phyloP scores from a whole-genome alignment of 129 eudicot genomes.

The Deinandra increscens region DNA sequence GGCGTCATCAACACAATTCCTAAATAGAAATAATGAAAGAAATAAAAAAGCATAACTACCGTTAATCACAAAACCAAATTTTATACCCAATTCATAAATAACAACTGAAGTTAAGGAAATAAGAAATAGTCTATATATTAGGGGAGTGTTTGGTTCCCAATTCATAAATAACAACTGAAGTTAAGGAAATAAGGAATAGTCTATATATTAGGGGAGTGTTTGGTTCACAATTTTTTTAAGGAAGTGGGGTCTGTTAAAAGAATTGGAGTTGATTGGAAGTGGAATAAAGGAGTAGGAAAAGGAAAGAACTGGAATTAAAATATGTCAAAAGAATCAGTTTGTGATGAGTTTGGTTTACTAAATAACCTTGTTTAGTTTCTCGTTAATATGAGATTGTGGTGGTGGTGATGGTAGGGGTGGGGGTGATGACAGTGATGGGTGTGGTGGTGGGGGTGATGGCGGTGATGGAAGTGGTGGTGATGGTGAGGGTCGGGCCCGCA shows the following conservation, averaged over 20 bases:
- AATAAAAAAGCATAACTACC: conserved; percentile 5
- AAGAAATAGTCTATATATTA: conserved; percentile 8
- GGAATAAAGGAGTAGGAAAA: not conserved
- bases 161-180: no score
- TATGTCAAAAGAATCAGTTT: not conserved
- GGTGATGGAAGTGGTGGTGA: not conserved
- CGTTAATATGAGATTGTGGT: not conserved
- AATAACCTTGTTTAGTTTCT: not conserved
- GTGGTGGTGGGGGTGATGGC: not conserved
- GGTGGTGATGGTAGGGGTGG: not conserved
- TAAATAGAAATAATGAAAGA: conserved; percentile 9
- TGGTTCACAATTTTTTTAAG: not conserved
- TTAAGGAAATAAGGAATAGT: conserved; percentile 1
- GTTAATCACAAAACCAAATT: conserved; percentile 17
- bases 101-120: not conserved
- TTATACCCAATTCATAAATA: not conserved
- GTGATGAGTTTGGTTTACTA: not conserved
- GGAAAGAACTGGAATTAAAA: not conserved
- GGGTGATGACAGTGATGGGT: no score
- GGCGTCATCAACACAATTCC: conserved; percentile 25
- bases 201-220: not conserved
- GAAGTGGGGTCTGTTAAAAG: not conserved
- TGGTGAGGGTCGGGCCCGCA: no score
- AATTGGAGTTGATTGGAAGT: not conserved
- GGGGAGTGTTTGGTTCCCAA: not conserved